phyloP scores from a whole-genome alignment of 2,329 filamentous ascomycete genomes.

The Geoglossum cookeanum region DNA sequence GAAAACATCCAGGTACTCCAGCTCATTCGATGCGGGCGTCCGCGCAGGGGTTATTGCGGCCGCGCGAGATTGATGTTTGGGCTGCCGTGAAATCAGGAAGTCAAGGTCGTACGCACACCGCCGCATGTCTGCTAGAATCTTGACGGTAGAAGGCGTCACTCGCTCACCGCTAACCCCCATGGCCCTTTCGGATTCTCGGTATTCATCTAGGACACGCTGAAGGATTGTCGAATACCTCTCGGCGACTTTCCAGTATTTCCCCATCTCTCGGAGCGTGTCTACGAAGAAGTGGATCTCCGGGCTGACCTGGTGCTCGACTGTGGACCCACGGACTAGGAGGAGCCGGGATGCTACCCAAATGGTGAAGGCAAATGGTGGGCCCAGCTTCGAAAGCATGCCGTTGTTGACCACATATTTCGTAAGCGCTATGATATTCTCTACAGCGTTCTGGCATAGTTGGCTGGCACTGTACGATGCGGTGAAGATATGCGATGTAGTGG shows the following conservation, averaged over 20 bases:
- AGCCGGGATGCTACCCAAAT: constrained; percentile 82
- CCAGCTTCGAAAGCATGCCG: constrained; percentile 57
- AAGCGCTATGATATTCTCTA: constrained; percentile 62
- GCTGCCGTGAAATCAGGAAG: constrained; percentile 71
- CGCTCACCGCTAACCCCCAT: constrained; percentile 43
- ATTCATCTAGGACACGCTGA: constrained; percentile 69
- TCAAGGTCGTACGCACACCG: constrained; percentile 80
- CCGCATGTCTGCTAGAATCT: constrained; percentile 80
- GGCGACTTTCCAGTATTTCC: constrained; percentile 69
- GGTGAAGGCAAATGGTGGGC: constrained; percentile 79
- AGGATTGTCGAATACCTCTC: constrained; percentile 64
- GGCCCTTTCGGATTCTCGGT: constrained; percentile 52
- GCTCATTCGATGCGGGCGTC: constrained; percentile 58
- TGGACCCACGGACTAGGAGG: constrained; percentile 75
- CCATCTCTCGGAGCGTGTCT: constrained; percentile 62
- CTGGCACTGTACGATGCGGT: constrained; percentile 72
- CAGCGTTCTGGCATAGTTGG: constrained; percentile 64
- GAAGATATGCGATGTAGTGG: constrained; percentile 73
- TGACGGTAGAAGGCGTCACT: constrained; percentile 63
- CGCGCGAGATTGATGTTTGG: constrained; percentile 39
- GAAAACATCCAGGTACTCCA: constrained; percentile 84
- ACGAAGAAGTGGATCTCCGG: constrained; percentile 68
- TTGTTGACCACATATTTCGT: constrained; percentile 62
- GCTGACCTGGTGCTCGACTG: constrained; percentile 66
- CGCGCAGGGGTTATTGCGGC: constrained; percentile 22